Evolutionary conservation across 2,329 filamentous ascomycete genomes (phyloP).

Genomic region (Furcasterigmium furcatum): DNA sequence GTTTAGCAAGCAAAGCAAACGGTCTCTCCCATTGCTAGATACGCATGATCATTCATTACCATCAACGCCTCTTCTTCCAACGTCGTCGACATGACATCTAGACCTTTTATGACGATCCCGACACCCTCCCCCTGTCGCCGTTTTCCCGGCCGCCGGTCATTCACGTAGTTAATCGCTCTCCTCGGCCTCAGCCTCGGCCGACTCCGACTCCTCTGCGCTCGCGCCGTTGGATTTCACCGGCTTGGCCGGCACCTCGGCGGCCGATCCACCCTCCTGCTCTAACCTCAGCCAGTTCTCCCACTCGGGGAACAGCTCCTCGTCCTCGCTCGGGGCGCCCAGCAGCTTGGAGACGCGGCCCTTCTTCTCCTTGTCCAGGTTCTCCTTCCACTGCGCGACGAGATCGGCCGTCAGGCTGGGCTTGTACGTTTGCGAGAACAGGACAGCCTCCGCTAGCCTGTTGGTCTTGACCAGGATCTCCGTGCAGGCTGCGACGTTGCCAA

Average conservation of each 20-base stretch:
- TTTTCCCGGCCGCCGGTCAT: constrained; percentile 16
- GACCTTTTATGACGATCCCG: constrained; percentile 12
- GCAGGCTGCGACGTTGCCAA: constrained; percentile 79
- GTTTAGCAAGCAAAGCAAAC: constrained; percentile 14
- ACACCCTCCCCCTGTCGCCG: constrained; percentile 4
- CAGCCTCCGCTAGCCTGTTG: constrained; percentile 77
- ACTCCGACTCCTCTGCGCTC: constrained; percentile 17
- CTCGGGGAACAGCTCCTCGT: constrained; percentile 89
- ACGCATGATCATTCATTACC: constrained; percentile 16
- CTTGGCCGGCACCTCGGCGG: constrained; percentile 25
- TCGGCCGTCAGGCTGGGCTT: constrained; percentile 73
- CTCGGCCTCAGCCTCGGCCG: constrained; percentile 18
- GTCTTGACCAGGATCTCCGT: constrained; percentile 78
- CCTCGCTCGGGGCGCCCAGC: constrained; percentile 77
- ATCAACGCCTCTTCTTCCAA: constrained; percentile 13
- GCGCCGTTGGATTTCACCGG: constrained; percentile 17
- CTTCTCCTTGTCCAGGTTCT: constrained; percentile 75
- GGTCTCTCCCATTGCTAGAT: constrained; percentile 12
- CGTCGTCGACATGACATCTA: constrained; percentile 10
- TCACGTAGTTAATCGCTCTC: constrained; percentile 20
- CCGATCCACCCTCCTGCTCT: constrained; percentile 65
- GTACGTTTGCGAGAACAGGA: constrained; percentile 92
- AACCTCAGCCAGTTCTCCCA: constrained; percentile 89
- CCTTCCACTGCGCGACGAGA: constrained; percentile 78
- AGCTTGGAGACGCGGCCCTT: constrained; percentile 82